These are phyloP conservation scores for Barbatosphaeria neglecta DNA, from an alignment of 495 filamentous ascomycete species.

Conservation along the genomic window DNA sequence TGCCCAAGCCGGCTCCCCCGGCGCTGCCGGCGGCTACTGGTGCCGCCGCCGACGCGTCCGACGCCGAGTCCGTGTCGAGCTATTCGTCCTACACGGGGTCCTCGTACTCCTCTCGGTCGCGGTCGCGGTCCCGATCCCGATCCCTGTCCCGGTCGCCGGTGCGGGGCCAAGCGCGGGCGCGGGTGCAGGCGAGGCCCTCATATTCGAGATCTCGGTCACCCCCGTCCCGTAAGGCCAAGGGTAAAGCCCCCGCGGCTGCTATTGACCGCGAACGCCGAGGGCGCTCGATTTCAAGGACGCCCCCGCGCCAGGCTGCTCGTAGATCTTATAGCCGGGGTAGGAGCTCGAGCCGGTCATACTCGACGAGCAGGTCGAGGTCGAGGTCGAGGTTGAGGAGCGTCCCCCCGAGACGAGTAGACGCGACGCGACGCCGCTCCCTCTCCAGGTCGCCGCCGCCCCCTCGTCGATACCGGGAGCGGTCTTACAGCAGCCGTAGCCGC, in stretches of 20 bases:
- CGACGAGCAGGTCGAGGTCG: slow-evolving; percentile 1
- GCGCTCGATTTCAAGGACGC: slow-evolving; percentile 25
- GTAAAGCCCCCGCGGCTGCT: slow-evolving; percentile 14
- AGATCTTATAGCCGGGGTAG: slow-evolving; percentile 7
- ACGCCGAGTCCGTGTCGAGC: slow-evolving; percentile 53
- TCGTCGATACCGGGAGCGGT: slow-evolving; percentile 8
- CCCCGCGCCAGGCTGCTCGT: slow-evolving; percentile 16
- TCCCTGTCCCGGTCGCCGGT: too few relatives aligned
- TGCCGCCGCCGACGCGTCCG: slow-evolving; percentile 44
- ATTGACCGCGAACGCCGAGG: slow-evolving; percentile 9
- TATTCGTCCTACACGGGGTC: slow-evolving; percentile 52
- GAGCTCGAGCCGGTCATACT: slow-evolving; percentile 10
- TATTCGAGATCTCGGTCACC: too few relatives aligned
- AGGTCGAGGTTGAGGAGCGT: slow-evolving; percentile 1
- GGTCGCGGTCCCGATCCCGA: slow-evolving; percentile 26
- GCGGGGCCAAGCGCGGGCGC: too few relatives aligned
- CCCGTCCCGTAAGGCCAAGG: slow-evolving; percentile 14
- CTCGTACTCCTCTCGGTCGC: slow-evolving; percentile 39
- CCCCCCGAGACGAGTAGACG: neutral
- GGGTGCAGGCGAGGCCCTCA: too few relatives aligned
- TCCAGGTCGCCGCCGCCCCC: neutral
- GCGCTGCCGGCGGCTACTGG: too few relatives aligned
- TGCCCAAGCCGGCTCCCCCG: slow-evolving; percentile 63
- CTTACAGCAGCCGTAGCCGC: neutral
- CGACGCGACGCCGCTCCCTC: neutral